Base-by-base conservation (phyloP, 164 flowering plant species). In the Tetracentron sinense region DNA sequence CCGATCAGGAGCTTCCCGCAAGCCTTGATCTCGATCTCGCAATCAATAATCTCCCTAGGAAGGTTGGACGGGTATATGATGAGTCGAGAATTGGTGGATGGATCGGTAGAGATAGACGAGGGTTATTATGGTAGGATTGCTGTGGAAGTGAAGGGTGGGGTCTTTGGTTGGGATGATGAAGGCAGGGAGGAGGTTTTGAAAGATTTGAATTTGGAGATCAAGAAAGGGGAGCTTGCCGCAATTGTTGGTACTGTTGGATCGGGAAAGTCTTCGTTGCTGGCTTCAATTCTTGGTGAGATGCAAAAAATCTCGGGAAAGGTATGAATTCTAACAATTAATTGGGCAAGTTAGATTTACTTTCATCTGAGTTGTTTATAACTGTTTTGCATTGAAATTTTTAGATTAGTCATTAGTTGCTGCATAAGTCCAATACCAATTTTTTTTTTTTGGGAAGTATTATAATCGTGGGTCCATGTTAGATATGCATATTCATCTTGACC, bases 191-290 rank as follows among this genome's bases (percentile, higher is more conserved):
- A 52, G 30, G 84, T 70, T 44, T 56, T 92, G 63, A 85, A 73
- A 68, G 62, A 79, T 62, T 57, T 95, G 47, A 83, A 85, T 69
- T 72, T 95, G 63, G 70, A 72, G 68, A 80, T 95, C 17, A 82
- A 75, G 46, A 84, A 82, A 62, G 97, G 97, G 2, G 80, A 89
- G 47, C 79, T 95, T 27, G 80, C 97, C 0, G 92, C 97, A 7
- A 74, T 95, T 61, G 99, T 92, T 25, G 99, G 99, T 38, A 90
- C 89, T 7, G 99, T 95, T 23, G 99, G 97, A 52, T 88, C 96
- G 0, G 99, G 99, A 28, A 95, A 95, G 62, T 88, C 99, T 28
- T 95, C 99, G 1, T 75, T 95, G n/a, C 72, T 92, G 6, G 83
- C 88, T 29, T 76, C 92, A 1, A 56, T 95, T 66, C 90, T 92